phyloP scores from a whole-genome alignment of 345 rosid species.

The Citrus sp. region DNA sequence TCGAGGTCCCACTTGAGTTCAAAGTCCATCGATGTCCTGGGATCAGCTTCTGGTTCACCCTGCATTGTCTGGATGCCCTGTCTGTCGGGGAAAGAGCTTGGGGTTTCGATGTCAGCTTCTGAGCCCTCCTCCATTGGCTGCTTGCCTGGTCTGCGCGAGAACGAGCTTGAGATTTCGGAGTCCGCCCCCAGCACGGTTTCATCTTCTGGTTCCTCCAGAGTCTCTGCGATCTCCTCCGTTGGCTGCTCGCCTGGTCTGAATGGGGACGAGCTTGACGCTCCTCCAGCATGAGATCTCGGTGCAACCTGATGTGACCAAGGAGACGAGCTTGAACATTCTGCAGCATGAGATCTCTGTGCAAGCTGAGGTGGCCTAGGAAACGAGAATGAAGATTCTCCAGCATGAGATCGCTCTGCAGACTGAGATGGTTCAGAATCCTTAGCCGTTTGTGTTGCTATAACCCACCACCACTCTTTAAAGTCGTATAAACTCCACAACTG shows the following conservation, averaged over 20 bases:
- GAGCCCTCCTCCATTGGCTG: too few species aligned
- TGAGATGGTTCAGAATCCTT: not conserved
- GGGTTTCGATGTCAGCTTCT: too few species aligned
- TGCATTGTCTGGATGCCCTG: too few species aligned
- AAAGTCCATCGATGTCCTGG: not conserved
- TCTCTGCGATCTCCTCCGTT: not conserved
- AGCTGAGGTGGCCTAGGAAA: not conserved
- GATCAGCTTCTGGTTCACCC: not conserved
- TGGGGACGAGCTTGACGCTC: too few species aligned
- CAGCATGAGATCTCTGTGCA: not conserved
- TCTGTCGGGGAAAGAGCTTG: too few species aligned
- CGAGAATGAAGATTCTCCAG: not conserved
- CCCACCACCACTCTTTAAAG: not conserved
- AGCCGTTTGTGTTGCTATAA: too few species aligned
- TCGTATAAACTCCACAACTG: too few species aligned
- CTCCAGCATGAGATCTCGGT: not conserved
- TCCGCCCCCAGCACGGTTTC: too few species aligned
- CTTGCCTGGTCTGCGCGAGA: too few species aligned
- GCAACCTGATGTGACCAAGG: too few species aligned
- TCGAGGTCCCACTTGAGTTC: not conserved
- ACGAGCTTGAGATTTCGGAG: too few species aligned
- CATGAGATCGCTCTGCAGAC: not conserved
- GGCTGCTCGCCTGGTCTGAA: not conserved
- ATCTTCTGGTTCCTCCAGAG: too few species aligned
- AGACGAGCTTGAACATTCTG: not conserved